These are phyloP conservation scores for Carex myosuroides DNA, from an alignment of 176 grass and related monocot species.

Conservation along the genomic window DNA sequence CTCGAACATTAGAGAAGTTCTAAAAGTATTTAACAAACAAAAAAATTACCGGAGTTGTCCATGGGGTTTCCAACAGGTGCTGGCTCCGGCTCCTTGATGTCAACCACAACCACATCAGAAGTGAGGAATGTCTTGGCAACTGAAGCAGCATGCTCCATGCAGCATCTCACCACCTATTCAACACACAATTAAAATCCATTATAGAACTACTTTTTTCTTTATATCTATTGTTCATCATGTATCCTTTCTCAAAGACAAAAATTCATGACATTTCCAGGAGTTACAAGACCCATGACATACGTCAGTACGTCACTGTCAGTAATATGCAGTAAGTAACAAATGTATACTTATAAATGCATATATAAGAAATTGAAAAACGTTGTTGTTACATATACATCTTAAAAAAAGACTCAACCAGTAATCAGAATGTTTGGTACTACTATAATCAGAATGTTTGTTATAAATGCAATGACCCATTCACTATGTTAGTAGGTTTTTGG, in stretches of 20 bases:
- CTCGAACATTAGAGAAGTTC: neutral
- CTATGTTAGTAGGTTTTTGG: neutral
- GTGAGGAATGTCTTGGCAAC: slow-evolving; percentile 95
- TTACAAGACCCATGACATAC: neutral
- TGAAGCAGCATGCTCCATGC: slow-evolving; percentile 73
- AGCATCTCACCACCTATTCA: slow-evolving; percentile 87
- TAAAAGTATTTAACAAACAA: neutral
- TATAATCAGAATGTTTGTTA: neutral
- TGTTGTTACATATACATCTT: neutral
- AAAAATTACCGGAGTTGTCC: slow-evolving; percentile 71
- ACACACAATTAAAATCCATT: neutral
- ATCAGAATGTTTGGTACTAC: too few species aligned
- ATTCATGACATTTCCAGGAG: too few species aligned
- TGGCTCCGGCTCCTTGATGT: slow-evolving; percentile 75
- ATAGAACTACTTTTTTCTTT: neutral
- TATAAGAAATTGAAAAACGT: neutral
- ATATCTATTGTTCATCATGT: neutral
- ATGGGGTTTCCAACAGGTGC: slow-evolving; percentile 59
- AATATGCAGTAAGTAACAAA: too few species aligned
- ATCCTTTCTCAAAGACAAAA: too few species aligned
- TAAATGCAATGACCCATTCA: neutral
- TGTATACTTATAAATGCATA: neutral
- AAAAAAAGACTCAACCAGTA: too few species aligned
- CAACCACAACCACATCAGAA: slow-evolving; percentile 77
- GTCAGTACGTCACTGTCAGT: too few species aligned